Base-by-base conservation (phyloP, 2,329 filamentous ascomycete species). In the Ophiosphaerella herpotricha region DNA sequence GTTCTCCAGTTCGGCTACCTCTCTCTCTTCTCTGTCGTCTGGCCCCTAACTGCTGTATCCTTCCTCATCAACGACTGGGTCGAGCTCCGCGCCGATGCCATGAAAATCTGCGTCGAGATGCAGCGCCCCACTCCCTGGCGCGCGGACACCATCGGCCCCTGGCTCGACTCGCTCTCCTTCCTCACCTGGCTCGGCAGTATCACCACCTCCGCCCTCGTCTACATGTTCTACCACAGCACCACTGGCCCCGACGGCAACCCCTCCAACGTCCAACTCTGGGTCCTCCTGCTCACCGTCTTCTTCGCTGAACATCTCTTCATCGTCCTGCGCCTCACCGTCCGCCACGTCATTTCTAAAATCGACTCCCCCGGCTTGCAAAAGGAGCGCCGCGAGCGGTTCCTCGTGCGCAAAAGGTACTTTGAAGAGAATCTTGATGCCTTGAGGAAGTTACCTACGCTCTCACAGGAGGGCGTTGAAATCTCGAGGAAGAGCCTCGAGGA, bases 61-160 rank as follows among this genome's bases (percentile, higher is more conserved):
- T 97, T 97, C 77, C 77, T 97, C 11, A 78, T 94, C 73, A 97
- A 97, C 77, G 95, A 97, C 76, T 97, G 93, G 91, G 78, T 99
- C 49, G 94, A 97, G 71, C 83, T 97, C 34, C 89, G 94, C 36
- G 90, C 90, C 0, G 94, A 99, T 68, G 92, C 93, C 2, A 83
- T 96, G 76, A 99, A 99, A 74, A 96, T 97, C 63, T 91, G 91
- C 48, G 81, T 91, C 40, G 88, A 92, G 72, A 92, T 90, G 79
- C 88, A 93, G 65, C 86, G 94, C 3, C 94, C 94, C 0, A 90
- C 90, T 33, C 94, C 94, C 0, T 91, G 89, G 83, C 85, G 94
- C 45, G 86, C 91, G 1, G 94, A 97, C 75, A 94, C 90, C 1
- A 97, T 99, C 60, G 94, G 94, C 0, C 92, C 94, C 0, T 97